A percentile compares a stretch with the other conserved stretches of the same genome.
Evolutionary conservation across 1,284 basidiomycete genomes (phyloP).

Genomic region (Marasmius fiardii): DNA sequence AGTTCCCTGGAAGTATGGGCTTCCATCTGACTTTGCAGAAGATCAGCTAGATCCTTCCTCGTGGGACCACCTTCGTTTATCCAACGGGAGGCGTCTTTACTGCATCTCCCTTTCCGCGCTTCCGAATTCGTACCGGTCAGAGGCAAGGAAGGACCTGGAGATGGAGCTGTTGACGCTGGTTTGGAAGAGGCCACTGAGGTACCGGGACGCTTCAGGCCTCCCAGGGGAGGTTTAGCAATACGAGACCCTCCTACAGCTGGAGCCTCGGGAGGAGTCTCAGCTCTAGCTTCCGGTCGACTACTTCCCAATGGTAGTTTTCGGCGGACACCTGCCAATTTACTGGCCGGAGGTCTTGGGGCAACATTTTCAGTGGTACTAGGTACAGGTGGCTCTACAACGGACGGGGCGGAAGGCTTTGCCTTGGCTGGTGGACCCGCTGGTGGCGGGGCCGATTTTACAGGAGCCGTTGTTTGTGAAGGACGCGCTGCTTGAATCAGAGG

Average conservation of each 20-base stretch:
- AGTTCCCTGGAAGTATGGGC: constrained; percentile 77
- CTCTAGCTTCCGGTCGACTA: constrained; percentile 57
- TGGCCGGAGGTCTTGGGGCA: constrained; percentile 28
- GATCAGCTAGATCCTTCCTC: constrained; percentile 84
- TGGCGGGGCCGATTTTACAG: constrained; percentile 23
- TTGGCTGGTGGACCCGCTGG: constrained; percentile 11
- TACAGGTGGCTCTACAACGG: constrained; percentile 18
- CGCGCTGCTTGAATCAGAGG: constrained; percentile 85
- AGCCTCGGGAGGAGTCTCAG: constrained; percentile 51
- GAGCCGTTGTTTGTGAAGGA: constrained; percentile 27
- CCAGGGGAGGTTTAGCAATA: constrained; percentile 36
- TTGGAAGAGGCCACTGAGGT: constrained; percentile 25
- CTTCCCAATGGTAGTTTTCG: constrained; percentile 69
- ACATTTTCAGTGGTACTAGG: constrained; percentile 29
- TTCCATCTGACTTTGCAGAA: constrained; percentile 92
- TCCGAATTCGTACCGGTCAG: constrained; percentile 75
- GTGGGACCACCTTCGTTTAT: constrained; percentile 79
- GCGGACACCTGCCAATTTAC: constrained; percentile 61
- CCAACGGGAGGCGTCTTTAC: constrained; percentile 82
- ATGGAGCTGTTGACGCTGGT: constrained; percentile 27
- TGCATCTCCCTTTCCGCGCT: constrained; percentile 69
- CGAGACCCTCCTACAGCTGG: constrained; percentile 32
- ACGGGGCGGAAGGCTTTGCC: constrained; percentile 16
- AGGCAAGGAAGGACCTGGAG: constrained; percentile 40
- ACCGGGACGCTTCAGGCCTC: constrained; percentile 50